Base-by-base conservation (phyloP, 371 early-diverging fungal species). In the Synchytrium microbalum region DNA sequence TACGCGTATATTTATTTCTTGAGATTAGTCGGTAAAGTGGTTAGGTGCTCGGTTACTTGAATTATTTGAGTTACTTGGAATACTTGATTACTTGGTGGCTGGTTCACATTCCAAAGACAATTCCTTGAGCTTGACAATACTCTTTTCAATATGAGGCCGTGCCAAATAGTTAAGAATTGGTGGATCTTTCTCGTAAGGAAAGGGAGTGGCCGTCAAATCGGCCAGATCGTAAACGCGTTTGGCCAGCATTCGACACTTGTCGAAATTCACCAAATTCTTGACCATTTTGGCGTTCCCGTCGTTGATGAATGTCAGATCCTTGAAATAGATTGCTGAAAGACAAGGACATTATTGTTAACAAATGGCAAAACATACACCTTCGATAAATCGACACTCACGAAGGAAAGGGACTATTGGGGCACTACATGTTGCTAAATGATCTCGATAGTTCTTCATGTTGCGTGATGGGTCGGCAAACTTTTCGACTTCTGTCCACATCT, bases 371-470 rank as follows among this genome's bases (percentile, higher is more conserved):
- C 23, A 54, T 19, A n/a, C n/a, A n/a, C n/a, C 5, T n/a, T 29
- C 29, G 28, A 1, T 52, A 0, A 0, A 8, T 13, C 2, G 51
- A n/a, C 24, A 62, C 78, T 59, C 68, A 82, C 80, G 81, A 56
- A 83, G 59, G 62, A 81, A 81, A 0, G 84, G 84, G 2, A 83
- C 72, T 24, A 81, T 78, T 5, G 84, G 82, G n/a, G 82, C 76
- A 3, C 32, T 30, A 2, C 74, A 60, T 1, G 58, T 67, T 0
- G 69, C 67, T 10, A 81, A 66, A 16, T 62, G 38, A 32, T 81
- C 79, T 14, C 81, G 67, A 64, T 75, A 80, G 59, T 70, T 73
- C 51, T 81, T 81, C 79, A 81, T 79, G 62, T 83, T 83, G 25
- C 72, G 57, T 14, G 77, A 77, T 0, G 81, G 80, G 53, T 83